Conservation (phyloP, 2,329 filamentous ascomycete genomes). For the Neobulgaria alba region DNA sequence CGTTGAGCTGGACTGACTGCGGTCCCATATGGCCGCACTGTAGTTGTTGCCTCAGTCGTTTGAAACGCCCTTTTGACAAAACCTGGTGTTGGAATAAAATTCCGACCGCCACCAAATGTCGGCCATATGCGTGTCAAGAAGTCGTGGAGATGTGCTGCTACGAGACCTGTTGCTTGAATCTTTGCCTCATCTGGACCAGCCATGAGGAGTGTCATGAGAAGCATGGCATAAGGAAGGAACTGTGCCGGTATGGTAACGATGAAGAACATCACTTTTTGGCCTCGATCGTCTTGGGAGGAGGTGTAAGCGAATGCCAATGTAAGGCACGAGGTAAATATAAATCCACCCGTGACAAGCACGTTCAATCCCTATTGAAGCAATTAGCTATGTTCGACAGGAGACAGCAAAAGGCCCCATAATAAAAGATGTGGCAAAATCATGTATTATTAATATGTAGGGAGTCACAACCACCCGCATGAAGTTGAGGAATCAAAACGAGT, state of each 20-base stretch:
- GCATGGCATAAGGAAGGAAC: conserved; percentile 71
- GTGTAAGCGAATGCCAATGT: conserved; percentile 78
- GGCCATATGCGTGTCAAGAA: conserved; percentile 86
- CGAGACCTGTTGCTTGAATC: conserved; percentile 64
- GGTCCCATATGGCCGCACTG: conserved; percentile 53
- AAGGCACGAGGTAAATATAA: conserved; percentile 53
- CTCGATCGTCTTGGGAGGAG: conserved; percentile 75
- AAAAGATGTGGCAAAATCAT: neutral
- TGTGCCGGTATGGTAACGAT: conserved; percentile 78
- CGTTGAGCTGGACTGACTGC: conserved; percentile 36
- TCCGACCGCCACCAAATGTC: conserved; percentile 74
- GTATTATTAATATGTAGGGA: conserved; percentile 28
- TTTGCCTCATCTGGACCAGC: conserved; percentile 48
- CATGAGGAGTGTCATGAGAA: conserved; percentile 65
- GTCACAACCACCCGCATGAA: conserved; percentile 30
- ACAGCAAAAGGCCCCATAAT: conserved; percentile 9
- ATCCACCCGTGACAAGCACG: conserved; percentile 38
- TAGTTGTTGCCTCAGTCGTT: conserved; percentile 34
- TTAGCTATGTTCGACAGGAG: conserved; percentile 15
- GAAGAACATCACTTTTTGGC: conserved; percentile 67
- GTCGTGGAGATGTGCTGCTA: conserved; percentile 84
- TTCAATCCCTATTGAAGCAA: conserved; percentile 39
- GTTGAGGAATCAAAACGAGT: conserved; percentile 34
- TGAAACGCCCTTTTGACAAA: conserved; percentile 62
- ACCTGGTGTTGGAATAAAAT: conserved; percentile 64